Evolutionary conservation across 2,329 filamentous ascomycete genomes (phyloP).

Genomic region (Cytospora paraplurivora): DNA sequence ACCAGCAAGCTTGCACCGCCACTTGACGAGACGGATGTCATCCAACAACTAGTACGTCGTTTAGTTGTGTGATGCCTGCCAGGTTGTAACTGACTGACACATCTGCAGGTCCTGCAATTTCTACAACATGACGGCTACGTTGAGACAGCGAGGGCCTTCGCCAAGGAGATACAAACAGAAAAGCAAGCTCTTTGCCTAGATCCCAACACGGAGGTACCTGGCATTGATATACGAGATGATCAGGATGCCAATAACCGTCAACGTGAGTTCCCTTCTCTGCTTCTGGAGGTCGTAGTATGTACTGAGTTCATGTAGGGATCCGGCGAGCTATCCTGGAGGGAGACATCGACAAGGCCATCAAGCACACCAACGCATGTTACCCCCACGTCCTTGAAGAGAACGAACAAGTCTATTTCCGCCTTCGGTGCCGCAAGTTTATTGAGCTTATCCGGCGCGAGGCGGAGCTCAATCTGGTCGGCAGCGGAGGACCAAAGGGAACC

Average conservation of each 20-base stretch:
- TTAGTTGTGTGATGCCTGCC: neutral
- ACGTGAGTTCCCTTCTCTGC: constrained; percentile 56
- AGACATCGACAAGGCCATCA: constrained; percentile 88
- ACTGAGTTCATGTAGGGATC: constrained; percentile 63
- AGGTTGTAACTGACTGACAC: constrained; percentile 30
- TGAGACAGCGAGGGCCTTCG: constrained; percentile 87
- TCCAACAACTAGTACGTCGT: constrained; percentile 72
- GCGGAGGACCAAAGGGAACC: constrained; percentile 47
- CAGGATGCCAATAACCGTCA: constrained; percentile 85
- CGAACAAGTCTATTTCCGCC: constrained; percentile 81
- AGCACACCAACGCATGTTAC: constrained; percentile 77
- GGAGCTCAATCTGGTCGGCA: constrained; percentile 58
- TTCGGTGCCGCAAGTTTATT: constrained; percentile 89
- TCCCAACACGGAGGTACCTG: constrained; percentile 53
- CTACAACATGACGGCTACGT: constrained; percentile 94
- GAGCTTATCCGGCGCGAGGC: constrained; percentile 84
- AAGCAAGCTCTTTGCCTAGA: constrained; percentile 68
- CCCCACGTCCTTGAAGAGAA: constrained; percentile 78
- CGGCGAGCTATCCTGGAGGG: constrained; percentile 85
- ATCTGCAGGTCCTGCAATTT: constrained; percentile 69
- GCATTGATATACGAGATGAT: constrained; percentile 74
- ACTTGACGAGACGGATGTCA: constrained; percentile 72
- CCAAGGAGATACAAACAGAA: constrained; percentile 75
- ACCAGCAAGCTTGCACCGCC: constrained; percentile 63
- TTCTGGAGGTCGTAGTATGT: neutral